A percentile compares a stretch with the other conserved stretches of the same genome.
Conservation (phyloP, 257 asterid genomes). For the Verbascum thapsus region DNA sequence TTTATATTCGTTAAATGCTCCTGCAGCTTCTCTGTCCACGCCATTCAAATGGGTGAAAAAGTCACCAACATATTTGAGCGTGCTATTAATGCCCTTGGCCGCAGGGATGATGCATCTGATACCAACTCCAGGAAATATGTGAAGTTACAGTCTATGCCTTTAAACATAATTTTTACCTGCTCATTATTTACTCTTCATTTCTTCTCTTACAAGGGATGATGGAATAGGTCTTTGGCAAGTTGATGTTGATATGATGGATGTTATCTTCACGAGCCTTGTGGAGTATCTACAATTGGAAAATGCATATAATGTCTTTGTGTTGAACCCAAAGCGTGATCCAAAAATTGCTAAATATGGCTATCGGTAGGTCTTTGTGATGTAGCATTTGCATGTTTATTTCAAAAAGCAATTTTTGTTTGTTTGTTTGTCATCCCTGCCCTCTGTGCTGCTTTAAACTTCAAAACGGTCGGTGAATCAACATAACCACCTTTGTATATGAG, state of each 20-base stretch:
- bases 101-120: constrained; percentile 60
- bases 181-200: constrained; percentile 30
- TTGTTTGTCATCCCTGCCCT: constrained; percentile 2
- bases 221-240: constrained; percentile 83
- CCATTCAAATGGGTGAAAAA: constrained; percentile 94
- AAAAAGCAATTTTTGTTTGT: background rate
- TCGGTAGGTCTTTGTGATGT: constrained; percentile 52
- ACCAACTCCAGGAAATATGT: constrained; percentile 30
- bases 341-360: constrained; percentile 86
- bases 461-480: constrained; percentile 5
- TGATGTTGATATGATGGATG: constrained; percentile 90
- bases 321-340: constrained; percentile 79
- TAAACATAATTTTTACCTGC: constrained; percentile 22
- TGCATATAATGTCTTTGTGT: constrained; percentile 83
- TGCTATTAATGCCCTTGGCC: constrained; percentile 85
- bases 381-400: constrained; percentile 22
- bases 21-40: constrained; percentile 92
- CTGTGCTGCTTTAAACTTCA: constrained; percentile 1
- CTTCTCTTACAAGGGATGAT: constrained; percentile 58
- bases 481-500: background rate
- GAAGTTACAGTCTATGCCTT: constrained; percentile 14
- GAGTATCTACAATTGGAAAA: constrained; percentile 84
- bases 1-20: constrained; percentile 33
- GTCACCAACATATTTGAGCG: constrained; percentile 88
- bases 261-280: constrained; percentile 78